Percentiles rank a stretch among this genome's conserved stretches.
Conservation (phyloP, 352 stramenopile species). For the Phytopythium vexans region DNA sequence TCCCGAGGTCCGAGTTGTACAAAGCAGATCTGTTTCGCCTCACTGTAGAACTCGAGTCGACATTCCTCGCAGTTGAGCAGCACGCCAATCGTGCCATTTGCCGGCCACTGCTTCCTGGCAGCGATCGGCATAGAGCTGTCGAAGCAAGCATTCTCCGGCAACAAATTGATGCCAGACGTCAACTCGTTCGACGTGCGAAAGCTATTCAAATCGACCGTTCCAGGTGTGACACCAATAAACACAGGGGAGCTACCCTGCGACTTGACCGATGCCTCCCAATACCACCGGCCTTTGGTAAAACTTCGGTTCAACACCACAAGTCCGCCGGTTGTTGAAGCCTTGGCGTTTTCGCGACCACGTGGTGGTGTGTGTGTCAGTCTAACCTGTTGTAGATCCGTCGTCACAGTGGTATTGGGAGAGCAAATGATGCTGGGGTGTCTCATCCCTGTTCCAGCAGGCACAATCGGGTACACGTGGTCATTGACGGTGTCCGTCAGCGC, state of each 20-base stretch:
- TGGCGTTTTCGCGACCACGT: not conserved
- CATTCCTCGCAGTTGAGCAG: constrained; percentile 62
- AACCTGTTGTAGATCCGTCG: constrained; percentile 63
- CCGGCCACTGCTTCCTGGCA: not conserved
- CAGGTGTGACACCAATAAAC: constrained; percentile 65
- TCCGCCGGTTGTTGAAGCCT: constrained; percentile 15
- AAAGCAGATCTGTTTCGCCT: constrained; percentile 27
- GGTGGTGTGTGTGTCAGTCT: constrained; percentile 39
- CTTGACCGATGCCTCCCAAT: constrained; percentile 72
- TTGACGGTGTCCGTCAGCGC: constrained; percentile 20
- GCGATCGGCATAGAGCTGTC: constrained; percentile 8
- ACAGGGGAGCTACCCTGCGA: constrained; percentile 48
- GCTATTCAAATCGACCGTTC: constrained; percentile 58
- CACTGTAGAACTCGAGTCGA: constrained; percentile 62
- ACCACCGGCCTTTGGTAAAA: constrained; percentile 68
- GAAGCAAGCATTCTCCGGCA: constrained; percentile 1
- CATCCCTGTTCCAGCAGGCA: constrained; percentile 48
- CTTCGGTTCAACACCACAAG: constrained; percentile 68
- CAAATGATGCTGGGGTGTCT: constrained; percentile 75
- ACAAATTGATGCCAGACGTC: no score
- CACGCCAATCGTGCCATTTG: constrained; percentile 36
- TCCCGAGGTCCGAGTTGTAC: constrained; percentile 20
- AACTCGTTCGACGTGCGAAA: constrained; percentile 4
- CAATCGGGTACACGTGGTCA: constrained; percentile 43
- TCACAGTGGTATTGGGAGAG: constrained; percentile 52